Evolutionary conservation across 768 basidiomycete genomes (phyloP), one percentile per base, ranked within the genome.

Genomic region (Hypsizygus marmoreus): DNA sequence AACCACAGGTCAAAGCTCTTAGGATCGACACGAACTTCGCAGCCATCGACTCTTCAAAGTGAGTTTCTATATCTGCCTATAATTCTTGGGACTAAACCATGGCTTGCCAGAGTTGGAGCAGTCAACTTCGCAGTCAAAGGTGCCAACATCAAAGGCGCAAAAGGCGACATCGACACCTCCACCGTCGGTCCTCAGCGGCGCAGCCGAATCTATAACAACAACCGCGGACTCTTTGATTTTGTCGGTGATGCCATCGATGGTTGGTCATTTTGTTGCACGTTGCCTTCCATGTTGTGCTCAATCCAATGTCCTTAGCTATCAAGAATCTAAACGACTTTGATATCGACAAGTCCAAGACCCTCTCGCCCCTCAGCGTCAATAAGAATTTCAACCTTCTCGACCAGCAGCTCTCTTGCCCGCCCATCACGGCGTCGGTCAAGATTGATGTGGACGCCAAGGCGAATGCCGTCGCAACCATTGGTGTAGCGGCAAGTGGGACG

Each of bases 1-100:
- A 58, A 6, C 64, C 70, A 1, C 53, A 62, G 16, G 75, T 77
- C 16, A 64, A 67, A 41, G 72, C 66, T 1, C 62, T 80, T 7
- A 55, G 59, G 4, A 55, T 80, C 13, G 70, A 73, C 54, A 70
- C 71, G 0, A 63, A 72, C 28, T 76, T 72, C 48, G 40, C 47
- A 26, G 58, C 61, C 4, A 47, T 64, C 17, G 62, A 68, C 45
- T 37, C 54, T 6, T 51, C 58, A 12, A 56, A 61, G 62, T 62
- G 45, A n/a, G 51, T 41, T 24, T 23, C 6, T 24, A 14, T 17
- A 19, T 1, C 17, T 14, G 20, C 13, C 9, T 6, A 11, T 22
- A 36, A 34, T 1, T 29, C 24, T 16, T 5, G 19, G 41, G 14
- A 22, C 24, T 24, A 36, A 40, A 30, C 17, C 25, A 10, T n/a